Conservation (phyloP, 2,329 filamentous ascomycete genomes). For the Aureobasidium pullulans region DNA sequence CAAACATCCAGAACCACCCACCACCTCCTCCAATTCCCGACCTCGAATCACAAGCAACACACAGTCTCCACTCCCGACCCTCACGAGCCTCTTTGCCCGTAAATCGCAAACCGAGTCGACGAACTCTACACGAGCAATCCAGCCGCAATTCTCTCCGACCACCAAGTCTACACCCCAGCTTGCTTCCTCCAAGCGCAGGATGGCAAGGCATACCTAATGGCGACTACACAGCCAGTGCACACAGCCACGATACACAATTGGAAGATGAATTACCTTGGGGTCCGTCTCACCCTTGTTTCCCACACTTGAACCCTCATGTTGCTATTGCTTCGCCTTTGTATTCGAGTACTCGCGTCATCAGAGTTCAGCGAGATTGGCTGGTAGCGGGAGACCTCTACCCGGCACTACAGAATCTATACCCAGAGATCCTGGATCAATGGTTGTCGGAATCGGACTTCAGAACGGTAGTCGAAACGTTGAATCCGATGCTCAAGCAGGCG, state of each 20-base stretch:
- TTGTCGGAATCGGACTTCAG: constrained; percentile 83
- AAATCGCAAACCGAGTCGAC: constrained; percentile 25
- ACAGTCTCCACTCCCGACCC: constrained; percentile 18
- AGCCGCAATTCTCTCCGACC: constrained; percentile 23
- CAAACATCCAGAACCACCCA: constrained; percentile 18
- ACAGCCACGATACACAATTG: constrained; percentile 48
- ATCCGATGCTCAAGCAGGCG: constrained; percentile 64
- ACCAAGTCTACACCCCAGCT: background rate
- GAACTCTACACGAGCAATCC: constrained; percentile 23
- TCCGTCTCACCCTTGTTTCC: constrained; percentile 86
- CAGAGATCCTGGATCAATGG: constrained; percentile 85
- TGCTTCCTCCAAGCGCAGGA: background rate
- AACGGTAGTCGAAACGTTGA: constrained; percentile 71
- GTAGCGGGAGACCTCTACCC: constrained; percentile 81
- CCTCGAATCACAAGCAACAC: constrained; percentile 17
- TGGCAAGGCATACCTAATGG: background rate
- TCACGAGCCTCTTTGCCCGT: constrained; percentile 28
- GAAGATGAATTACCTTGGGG: constrained; percentile 75
- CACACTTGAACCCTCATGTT: constrained; percentile 88
- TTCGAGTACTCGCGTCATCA: constrained; percentile 75
- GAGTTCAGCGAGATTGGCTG: constrained; percentile 84
- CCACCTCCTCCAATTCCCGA: constrained; percentile 21
- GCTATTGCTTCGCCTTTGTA: constrained; percentile 68
- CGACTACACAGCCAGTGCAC: constrained; percentile 10
- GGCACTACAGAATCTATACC: constrained; percentile 90